phyloP scores from a whole-genome alignment of 2,329 filamentous ascomycete species.

The Penicillium sp. region DNA sequence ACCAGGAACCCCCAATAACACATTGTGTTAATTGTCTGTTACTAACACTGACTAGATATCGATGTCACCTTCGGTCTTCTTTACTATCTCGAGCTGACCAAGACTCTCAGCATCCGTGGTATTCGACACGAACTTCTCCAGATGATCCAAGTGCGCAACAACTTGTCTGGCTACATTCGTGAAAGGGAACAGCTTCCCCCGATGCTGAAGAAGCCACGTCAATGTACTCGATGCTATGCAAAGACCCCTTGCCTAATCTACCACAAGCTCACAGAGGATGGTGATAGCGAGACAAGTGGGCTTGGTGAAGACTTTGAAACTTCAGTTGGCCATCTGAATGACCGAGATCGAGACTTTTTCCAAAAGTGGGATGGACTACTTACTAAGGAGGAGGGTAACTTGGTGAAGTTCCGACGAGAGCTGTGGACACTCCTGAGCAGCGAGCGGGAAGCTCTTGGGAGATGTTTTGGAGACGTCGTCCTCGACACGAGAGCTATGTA shows the following conservation, averaged over 20 bases:
- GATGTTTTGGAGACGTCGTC: conserved; percentile 86
- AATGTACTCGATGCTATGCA: conserved; percentile 86
- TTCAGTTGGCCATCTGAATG: conserved; percentile 73
- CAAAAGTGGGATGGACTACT: conserved; percentile 91
- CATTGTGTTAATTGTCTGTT: not conserved
- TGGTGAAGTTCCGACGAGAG: conserved; percentile 82
- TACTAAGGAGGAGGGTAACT: conserved; percentile 91
- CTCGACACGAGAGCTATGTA: conserved; percentile 75
- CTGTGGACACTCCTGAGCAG: conserved; percentile 93
- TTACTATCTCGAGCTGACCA: conserved; percentile 92
- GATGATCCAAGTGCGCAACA: conserved; percentile 95
- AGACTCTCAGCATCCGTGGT: conserved; percentile 80
- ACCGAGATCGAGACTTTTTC: conserved; percentile 79
- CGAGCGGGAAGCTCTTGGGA: conserved; percentile 82
- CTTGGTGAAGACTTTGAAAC: conserved; percentile 82
- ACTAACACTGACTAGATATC: conserved; percentile 61
- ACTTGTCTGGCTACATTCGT: conserved; percentile 80
- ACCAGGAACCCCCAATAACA: not conserved
- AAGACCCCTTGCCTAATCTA: conserved; percentile 91
- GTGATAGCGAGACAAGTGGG: conserved; percentile 77
- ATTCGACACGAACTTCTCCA: conserved; percentile 86
- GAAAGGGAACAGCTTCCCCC: conserved; percentile 80
- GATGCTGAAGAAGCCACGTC: conserved; percentile 79
- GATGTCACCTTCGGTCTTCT: conserved; percentile 87
- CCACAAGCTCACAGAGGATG: conserved; percentile 84